Evolutionary conservation across 495 filamentous ascomycete genomes (phyloP).

Genomic region (Chaetomidium leptoderma): DNA sequence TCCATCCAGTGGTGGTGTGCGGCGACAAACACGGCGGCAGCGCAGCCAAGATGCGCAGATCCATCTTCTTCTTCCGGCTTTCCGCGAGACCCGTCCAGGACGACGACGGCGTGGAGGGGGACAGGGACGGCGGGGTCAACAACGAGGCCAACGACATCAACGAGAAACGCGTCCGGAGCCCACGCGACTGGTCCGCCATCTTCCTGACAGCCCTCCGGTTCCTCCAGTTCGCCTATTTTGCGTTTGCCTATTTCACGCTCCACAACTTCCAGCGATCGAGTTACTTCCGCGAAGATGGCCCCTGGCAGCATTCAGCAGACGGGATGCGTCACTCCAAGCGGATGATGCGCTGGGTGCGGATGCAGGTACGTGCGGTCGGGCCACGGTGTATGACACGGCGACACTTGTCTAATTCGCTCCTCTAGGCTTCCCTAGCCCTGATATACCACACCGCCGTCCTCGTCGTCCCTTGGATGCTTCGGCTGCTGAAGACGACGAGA

Average conservation of each 20-base stretch:
- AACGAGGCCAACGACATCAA: slow-evolving; percentile 32
- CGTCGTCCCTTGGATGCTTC: slow-evolving; percentile 6
- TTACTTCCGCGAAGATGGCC: slow-evolving; percentile 9
- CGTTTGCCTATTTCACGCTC: slow-evolving; percentile 9
- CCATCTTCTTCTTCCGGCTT: background rate
- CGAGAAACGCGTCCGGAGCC: slow-evolving; percentile 62
- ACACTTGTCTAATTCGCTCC: slow-evolving; percentile 4
- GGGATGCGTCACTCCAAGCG: slow-evolving; percentile 1
- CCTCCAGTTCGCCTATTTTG: slow-evolving; percentile 16
- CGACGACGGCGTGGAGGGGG: background rate
- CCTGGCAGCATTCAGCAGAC: slow-evolving; percentile 9
- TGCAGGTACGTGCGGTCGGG: slow-evolving; percentile 9
- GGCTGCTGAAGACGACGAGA: slow-evolving; percentile 9
- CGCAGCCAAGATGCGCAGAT: slow-evolving; percentile 13
- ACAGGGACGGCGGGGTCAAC: background rate
- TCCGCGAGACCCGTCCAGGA: background rate
- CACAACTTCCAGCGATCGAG: slow-evolving; percentile 13
- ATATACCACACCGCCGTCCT: slow-evolving; percentile 12
- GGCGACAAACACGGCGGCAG: background rate
- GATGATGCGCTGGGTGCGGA: slow-evolving; percentile 11
- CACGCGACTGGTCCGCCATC: slow-evolving; percentile 14
- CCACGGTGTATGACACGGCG: background rate
- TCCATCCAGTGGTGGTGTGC: background rate
- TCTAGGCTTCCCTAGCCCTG: slow-evolving; percentile 7
- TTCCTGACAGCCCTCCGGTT: slow-evolving; percentile 8